Conservation (phyloP, 2,329 filamentous ascomycete genomes). For the Alternaria consortialis region DNA sequence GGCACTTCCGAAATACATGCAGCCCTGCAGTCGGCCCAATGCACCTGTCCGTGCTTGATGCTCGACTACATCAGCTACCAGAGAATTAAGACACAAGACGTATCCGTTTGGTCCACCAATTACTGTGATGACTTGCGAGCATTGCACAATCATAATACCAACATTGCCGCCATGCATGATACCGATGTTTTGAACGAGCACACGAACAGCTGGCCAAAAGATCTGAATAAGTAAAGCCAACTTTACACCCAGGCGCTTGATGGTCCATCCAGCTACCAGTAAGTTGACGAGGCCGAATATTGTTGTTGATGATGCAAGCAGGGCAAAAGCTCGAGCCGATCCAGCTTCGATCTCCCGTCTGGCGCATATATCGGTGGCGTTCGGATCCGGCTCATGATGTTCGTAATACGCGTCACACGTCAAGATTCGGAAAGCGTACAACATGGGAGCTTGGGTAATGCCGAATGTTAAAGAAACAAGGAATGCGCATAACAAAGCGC, state of each 20-base stretch:
- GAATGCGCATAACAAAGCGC: conserved; percentile 67
- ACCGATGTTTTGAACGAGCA: conserved; percentile 70
- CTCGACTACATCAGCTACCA: conserved; percentile 71
- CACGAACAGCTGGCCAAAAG: conserved; percentile 69
- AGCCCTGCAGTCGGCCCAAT: conserved; percentile 72
- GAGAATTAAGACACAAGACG: conserved; percentile 73
- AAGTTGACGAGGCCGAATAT: conserved; percentile 73
- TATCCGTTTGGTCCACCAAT: conserved; percentile 75
- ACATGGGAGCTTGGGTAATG: conserved; percentile 61
- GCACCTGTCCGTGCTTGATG: conserved; percentile 69
- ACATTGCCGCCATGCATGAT: conserved; percentile 67
- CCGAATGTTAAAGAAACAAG: conserved; percentile 64
- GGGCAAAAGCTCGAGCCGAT: conserved; percentile 70
- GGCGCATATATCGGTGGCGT: conserved; percentile 64
- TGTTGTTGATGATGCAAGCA: conserved; percentile 73
- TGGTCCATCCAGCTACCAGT: conserved; percentile 72
- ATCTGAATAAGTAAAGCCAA: conserved; percentile 69
- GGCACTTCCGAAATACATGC: conserved; percentile 72
- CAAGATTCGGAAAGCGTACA: conserved; percentile 76
- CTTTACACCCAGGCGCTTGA: conserved; percentile 72
- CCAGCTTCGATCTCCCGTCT: conserved; percentile 70
- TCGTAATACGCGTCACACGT: conserved; percentile 75
- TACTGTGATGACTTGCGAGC: conserved; percentile 72
- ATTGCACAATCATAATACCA: conserved; percentile 75
- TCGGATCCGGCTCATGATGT: conserved; percentile 59